A percentile compares a stretch with the other conserved stretches of the same genome.
These are phyloP conservation scores for Combretum micranthum DNA, from an alignment of 345 rosid species.

Conservation along the genomic window DNA sequence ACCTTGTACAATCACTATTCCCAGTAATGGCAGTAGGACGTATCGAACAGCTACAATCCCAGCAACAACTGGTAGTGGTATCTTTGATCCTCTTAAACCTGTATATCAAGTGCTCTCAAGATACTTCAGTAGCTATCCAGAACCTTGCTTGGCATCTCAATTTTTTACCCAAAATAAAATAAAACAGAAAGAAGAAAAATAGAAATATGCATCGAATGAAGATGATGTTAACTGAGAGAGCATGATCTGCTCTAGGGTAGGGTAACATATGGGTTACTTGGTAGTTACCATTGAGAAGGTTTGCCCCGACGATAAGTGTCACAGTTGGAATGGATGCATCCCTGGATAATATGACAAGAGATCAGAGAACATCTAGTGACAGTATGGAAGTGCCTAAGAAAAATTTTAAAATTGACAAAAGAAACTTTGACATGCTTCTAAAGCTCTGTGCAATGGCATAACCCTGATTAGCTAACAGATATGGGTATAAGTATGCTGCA, in stretches of 20 bases:
- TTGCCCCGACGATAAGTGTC: conserved; percentile 37
- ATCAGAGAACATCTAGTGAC: neutral
- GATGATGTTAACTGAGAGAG: no score
- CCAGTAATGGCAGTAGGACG: conserved; percentile 26
- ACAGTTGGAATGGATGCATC: conserved; percentile 38
- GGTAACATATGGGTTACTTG: neutral
- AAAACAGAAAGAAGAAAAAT: no score
- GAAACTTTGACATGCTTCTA: no score
- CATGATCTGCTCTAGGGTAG: neutral
- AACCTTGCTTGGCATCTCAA: neutral
- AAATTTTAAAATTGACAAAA: no score
- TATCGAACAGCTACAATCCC: conserved; percentile 33
- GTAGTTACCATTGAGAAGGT: conserved; percentile 26
- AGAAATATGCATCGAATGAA: no score
- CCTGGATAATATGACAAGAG: conserved; percentile 8
- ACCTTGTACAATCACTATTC: conserved; percentile 24
- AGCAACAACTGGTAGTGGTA: conserved; percentile 10
- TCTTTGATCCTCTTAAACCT: conserved; percentile 42
- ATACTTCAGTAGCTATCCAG: neutral
- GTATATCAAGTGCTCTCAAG: neutral
- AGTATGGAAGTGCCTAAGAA: neutral
- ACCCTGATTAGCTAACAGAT: no score
- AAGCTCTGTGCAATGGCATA: no score
- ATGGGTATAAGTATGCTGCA: no score
- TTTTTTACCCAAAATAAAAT: no score